These are phyloP conservation scores for Leptodontidium sp. DNA, from an alignment of 2,329 filamentous ascomycete genomes.

Conservation along the genomic window DNA sequence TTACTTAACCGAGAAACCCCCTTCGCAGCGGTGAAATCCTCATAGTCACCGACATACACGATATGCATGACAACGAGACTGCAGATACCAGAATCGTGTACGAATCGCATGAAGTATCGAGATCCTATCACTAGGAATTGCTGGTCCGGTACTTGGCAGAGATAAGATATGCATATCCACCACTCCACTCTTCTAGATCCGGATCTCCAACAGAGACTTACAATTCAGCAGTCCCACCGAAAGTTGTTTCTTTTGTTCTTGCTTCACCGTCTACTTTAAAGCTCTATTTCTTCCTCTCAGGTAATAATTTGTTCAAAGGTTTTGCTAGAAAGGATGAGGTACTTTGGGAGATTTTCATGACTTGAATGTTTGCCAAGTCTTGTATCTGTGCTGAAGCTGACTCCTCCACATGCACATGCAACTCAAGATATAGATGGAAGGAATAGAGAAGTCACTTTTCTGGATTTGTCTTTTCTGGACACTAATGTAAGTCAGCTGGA, in stretches of 20 bases:
- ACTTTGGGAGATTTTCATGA: no score
- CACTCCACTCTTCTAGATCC: neutral
- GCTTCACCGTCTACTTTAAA: no score
- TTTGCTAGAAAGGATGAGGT: no score
- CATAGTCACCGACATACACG: conserved; percentile 4
- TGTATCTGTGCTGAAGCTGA: no score
- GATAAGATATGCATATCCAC: neutral
- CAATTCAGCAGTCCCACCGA: no score
- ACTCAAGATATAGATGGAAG: neutral
- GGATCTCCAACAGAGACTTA: no score
- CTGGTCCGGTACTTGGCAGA: conserved; percentile 10
- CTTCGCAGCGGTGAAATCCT: conserved; percentile 1
- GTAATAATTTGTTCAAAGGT: no score
- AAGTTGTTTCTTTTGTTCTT: no score
- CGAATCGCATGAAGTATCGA: neutral
- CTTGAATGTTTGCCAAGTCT: no score
- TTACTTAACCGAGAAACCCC: neutral
- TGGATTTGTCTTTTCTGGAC: neutral
- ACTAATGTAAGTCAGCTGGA: neutral
- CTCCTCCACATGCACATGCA: neutral
- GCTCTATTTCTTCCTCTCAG: no score
- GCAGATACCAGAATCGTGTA: neutral
- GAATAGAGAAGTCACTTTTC: neutral
- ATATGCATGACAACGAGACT: conserved; percentile 12
- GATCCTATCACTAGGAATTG: conserved; percentile 3